Evolutionary conservation across 2,329 filamentous ascomycete species (phyloP), one percentile per base, ranked within the genome.

Genomic region (Thielaviopsis cerberus): DNA sequence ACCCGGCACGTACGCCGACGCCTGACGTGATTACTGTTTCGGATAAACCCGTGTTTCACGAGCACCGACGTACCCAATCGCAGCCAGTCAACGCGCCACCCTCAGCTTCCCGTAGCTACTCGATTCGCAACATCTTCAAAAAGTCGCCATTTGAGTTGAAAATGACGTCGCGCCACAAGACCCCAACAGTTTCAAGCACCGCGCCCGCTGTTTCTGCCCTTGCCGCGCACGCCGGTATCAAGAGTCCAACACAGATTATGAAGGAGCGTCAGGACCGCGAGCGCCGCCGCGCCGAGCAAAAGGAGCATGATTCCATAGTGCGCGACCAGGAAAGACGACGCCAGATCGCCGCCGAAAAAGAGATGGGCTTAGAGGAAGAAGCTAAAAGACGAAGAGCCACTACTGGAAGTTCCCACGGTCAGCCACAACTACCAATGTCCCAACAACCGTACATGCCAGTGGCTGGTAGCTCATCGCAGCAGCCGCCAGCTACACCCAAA

Each of bases 211-310:
- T 51, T 41, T 55, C 59, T 51, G 58, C 54, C 6, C 54, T 55
- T 27, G 51, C 55, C 26, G 27, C 55, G 20, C 78, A 78, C 10
- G 76, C 76, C 60, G 82, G 85, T 25, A 86, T 96, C 61, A 81
- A 85, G 64, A 90, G 89, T 37, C 91, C 91, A 17, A 82, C 86
- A 63, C 86, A 91, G 72, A 91, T 97, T 65, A 94, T 96, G 90
- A 82, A 87, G 69, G 83, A 90, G 68, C 83, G 90, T 41, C 41
- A 59, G 78, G 80, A 58, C 86, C 86, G 63, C 79, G 90, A 62
- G 88, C 94, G 69, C 80, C 78, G 67, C 81, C 84, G 25, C 75
- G 83, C 59, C 78, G 55, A 81, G 62, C 77, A 79, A 64, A 83
- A 83, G 51, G 82, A 87, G 66, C 77, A 78, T 51, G 82, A 86